Conservation (phyloP, 1,139 yeast species). For the Taiozyma sp. region DNA sequence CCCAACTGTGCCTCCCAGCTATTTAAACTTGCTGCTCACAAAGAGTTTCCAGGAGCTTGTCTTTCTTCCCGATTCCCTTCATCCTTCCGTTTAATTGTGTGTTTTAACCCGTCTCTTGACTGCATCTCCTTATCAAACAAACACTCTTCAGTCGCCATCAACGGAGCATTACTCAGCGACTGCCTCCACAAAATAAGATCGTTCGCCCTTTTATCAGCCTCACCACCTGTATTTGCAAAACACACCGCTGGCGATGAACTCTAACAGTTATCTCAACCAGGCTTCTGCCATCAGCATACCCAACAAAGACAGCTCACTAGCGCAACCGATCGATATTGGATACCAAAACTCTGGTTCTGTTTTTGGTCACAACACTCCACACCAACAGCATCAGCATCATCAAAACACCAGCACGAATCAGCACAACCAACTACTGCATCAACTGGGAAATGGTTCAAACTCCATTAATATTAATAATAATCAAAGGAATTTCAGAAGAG, state of each 20-base stretch:
- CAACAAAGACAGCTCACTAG: slow-evolving; percentile 6
- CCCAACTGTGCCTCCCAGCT: not conserved
- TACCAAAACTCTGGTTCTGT: slow-evolving; percentile 12
- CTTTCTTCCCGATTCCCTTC: not conserved
- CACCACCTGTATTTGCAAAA: not conserved
- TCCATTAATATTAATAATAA: slow-evolving; percentile 38
- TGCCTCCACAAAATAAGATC: not conserved
- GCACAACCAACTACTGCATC: slow-evolving; percentile 4
- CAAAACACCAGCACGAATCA: not conserved
- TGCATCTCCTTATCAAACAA: not conserved
- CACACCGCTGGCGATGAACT: not conserved
- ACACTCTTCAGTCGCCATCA: not conserved
- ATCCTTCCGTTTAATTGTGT: not conserved
- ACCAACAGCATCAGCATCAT: slow-evolving; percentile 3
- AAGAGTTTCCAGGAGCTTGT: not conserved
- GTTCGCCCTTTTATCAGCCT: not conserved
- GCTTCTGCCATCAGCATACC: slow-evolving; percentile 19
- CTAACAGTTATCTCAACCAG: slow-evolving; percentile 10
- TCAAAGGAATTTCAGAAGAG: slow-evolving; percentile 61
- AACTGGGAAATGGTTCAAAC: slow-evolving; percentile 12
- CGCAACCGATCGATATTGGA: slow-evolving; percentile 21
- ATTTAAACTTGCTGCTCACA: not conserved
- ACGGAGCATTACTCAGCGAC: not conserved
- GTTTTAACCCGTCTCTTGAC: not conserved
- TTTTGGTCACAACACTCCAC: slow-evolving; percentile 1